Conservation (phyloP, 371 early-diverging fungal genomes). For the Chytridium lagenaria region DNA sequence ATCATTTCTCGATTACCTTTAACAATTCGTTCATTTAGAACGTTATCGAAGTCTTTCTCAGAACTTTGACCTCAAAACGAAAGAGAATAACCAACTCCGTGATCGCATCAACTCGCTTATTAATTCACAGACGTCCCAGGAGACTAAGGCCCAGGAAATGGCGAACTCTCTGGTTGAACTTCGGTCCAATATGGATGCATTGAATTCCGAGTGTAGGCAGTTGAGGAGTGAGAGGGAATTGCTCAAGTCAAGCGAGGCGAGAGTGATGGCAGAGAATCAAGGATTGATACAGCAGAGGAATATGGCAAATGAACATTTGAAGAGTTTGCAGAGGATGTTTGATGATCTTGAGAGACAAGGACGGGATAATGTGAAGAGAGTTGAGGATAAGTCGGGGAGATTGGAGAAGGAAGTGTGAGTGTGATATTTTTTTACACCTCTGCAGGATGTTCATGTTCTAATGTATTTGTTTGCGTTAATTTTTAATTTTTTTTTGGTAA, state of each 20-base stretch:
- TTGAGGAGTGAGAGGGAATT: slow-evolving; percentile 56
- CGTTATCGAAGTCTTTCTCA: slow-evolving; percentile 60
- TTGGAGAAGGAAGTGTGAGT: slow-evolving; percentile 53
- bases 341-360: slow-evolving; percentile 50
- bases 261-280: slow-evolving; percentile 56
- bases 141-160: slow-evolving; percentile 49
- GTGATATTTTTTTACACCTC: no score
- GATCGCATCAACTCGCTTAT: slow-evolving; percentile 41
- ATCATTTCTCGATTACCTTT: not conserved
- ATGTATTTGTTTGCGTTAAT: slow-evolving; percentile 1
- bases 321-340: slow-evolving; percentile 41
- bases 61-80: slow-evolving; percentile 50
- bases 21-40: slow-evolving; percentile 37
- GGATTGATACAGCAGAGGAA: slow-evolving; percentile 53
- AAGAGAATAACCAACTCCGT: slow-evolving; percentile 53
- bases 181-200: slow-evolving; percentile 37
- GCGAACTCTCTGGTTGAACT: slow-evolving; percentile 48
- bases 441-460: no score
- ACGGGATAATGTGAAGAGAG: slow-evolving; percentile 46
- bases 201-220: slow-evolving; percentile 47
- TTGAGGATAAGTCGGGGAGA: slow-evolving; percentile 50
- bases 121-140: slow-evolving; percentile 46
- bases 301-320: slow-evolving; percentile 42
- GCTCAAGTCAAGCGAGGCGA: slow-evolving; percentile 55
- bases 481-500: not conserved